A percentile compares a stretch with the other conserved stretches of the same genome.
Evolutionary conservation across 495 filamentous ascomycete species (phyloP).

Genomic region (Aspergillus heteromorphus): DNA sequence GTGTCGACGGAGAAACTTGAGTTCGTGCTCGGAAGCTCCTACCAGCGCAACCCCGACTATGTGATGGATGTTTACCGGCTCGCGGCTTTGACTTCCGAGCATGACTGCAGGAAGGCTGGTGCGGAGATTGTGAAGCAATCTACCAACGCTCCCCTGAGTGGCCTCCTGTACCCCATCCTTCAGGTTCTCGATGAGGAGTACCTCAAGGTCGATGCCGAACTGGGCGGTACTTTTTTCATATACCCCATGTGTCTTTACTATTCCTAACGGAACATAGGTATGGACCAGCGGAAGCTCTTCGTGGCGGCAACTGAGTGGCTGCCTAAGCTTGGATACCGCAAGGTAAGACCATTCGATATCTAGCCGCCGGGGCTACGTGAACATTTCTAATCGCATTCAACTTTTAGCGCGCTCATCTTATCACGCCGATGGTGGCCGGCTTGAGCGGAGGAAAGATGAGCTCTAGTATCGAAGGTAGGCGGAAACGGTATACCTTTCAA

Average conservation of each 20-base stretch:
- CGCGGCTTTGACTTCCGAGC: conserved; percentile 28
- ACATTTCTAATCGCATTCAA: no score
- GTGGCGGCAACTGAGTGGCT: conserved; percentile 59
- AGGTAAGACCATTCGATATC: no score
- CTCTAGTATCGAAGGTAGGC: conserved; percentile 41
- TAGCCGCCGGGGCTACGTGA: no score
- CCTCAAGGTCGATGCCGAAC: conserved; percentile 76
- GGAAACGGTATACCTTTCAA: no score
- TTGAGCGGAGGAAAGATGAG: conserved; percentile 80
- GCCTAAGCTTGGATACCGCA: conserved; percentile 41
- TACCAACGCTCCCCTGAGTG: conserved; percentile 65
- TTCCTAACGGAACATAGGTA: no score
- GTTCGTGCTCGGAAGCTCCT: conserved; percentile 79
- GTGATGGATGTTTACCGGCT: conserved; percentile 39
- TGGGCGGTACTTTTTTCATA: no score
- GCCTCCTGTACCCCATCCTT: conserved; percentile 71
- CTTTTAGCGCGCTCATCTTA: conserved; percentile 78
- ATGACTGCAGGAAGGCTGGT: conserved; percentile 77
- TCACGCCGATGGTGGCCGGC: conserved; percentile 89
- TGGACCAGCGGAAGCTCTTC: conserved; percentile 92
- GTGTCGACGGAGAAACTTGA: conserved; percentile 67
- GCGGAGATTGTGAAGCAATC: conserved; percentile 92
- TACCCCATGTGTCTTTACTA: no score
- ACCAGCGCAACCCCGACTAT: conserved; percentile 54
- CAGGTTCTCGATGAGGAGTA: conserved; percentile 92